Base-by-base conservation (phyloP, 352 stramenopile genomes). In the Globisporangium ultimum region DNA sequence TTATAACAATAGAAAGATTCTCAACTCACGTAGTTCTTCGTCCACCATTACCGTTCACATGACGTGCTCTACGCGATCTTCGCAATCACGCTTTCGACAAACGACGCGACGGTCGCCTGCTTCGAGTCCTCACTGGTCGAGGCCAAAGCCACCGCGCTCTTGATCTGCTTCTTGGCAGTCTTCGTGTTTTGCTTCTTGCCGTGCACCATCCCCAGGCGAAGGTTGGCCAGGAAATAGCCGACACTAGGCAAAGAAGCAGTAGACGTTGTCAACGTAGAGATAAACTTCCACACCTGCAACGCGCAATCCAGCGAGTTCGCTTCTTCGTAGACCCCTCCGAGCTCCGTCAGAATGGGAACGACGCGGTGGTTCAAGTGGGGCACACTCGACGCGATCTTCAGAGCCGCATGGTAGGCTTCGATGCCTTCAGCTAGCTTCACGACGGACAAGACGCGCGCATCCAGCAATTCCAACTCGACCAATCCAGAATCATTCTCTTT, bases 261-360 rank as follows among this genome's bases (percentile, higher is more conserved):
- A 1, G 17, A 3, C 17, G 51, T 21, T 14, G 41, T 49, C 52
- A 67, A 14, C 18, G 14, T 42, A 9, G 55, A 42, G 20, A 90
- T 60, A 22, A 74, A 70, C 57, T 87, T 87, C 83, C 83, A 92
- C 57, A 87, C 67, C 20, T 76, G 81, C 38, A 89, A 72, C 6
- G 83, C 83, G 21, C 66, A 62, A 47, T 92, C 75, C 24, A 77
- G 58, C 3, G 65, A 56, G 2, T 72, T 61, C 10, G 68, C 21
- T 36, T 77, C 67, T 58, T 92, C 83, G 50, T 84, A 88, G 22
- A 85, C 20, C 0, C 64, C 74, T 12, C 72, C 83, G 24, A 92
- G 60, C 48, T 92, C 80, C 40, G 72, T 67, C 45, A 92, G 60
- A n/a, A 87, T 74, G 46, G 70, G 53, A 21, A 84, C 52, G 15